Conservation (phyloP, 2,329 filamentous ascomycete genomes). For the Madurella fahalii region DNA sequence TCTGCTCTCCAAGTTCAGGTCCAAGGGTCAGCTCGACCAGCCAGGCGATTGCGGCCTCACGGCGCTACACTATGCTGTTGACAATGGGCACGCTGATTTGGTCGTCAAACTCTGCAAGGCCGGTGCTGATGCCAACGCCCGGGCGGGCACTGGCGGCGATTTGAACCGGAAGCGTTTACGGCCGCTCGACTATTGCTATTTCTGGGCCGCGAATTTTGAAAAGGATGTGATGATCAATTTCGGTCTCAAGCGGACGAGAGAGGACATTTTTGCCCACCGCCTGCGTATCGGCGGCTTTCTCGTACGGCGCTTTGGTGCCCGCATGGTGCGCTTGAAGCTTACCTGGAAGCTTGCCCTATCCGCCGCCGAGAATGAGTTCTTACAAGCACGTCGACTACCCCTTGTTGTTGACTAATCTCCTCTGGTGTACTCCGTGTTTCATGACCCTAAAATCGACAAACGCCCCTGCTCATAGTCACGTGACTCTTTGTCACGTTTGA, state of each 20-base stretch:
- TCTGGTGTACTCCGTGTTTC: too few relatives aligned
- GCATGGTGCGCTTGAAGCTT: too few relatives aligned
- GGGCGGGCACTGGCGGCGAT: background rate
- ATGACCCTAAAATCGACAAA: too few relatives aligned
- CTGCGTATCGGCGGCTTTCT: background rate
- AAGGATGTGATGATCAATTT: too few relatives aligned
- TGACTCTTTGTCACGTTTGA: too few relatives aligned
- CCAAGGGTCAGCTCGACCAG: background rate
- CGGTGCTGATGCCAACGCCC: background rate
- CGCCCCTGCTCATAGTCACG: too few relatives aligned
- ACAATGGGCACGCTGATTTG: background rate
- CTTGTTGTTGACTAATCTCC: too few relatives aligned
- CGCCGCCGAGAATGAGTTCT: too few relatives aligned
- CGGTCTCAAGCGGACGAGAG: background rate
- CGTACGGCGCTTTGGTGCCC: background rate
- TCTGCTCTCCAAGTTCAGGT: background rate
- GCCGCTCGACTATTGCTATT: background rate
- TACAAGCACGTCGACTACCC: too few relatives aligned
- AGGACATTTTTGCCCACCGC: background rate
- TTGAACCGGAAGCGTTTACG: background rate
- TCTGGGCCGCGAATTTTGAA: background rate
- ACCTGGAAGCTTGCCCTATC: too few relatives aligned
- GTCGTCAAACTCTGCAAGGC: background rate
- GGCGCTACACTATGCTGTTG: background rate
- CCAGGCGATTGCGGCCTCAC: background rate